Percentiles rank a stretch among this genome's conserved stretches.
Evolutionary conservation across 1,284 basidiomycete species (phyloP).

Genomic region (Somion occarium): DNA sequence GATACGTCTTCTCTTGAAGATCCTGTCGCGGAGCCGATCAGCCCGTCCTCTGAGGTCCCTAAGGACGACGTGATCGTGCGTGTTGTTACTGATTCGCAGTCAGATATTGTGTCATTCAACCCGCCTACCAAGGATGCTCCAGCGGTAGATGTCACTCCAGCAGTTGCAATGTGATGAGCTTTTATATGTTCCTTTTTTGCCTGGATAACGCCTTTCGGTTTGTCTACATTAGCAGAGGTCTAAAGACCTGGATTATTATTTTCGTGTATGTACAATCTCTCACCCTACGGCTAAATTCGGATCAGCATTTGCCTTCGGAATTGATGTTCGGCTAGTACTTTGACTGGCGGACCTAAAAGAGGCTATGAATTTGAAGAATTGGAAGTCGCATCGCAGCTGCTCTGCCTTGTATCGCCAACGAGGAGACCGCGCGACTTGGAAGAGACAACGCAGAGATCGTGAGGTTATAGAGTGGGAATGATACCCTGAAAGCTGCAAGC

Average conservation of each 20-base stretch:
- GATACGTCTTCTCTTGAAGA: constrained; percentile 34
- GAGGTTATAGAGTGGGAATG: background rate
- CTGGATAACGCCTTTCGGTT: too few species aligned
- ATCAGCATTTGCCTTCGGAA: background rate
- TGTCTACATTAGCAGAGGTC: too few species aligned
- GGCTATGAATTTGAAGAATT: background rate
- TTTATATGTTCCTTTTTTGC: background rate
- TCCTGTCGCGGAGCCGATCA: constrained; percentile 29
- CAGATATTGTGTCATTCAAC: constrained; percentile 5
- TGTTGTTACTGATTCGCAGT: constrained; percentile 7
- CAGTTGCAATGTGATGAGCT: background rate
- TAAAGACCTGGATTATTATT: too few species aligned
- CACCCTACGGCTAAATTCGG: background rate
- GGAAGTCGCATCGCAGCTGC: background rate
- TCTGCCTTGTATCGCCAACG: background rate
- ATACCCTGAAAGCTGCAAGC: background rate
- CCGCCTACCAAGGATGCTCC: background rate
- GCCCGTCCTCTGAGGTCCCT: constrained; percentile 27
- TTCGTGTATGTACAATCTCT: background rate
- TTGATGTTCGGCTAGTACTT: background rate
- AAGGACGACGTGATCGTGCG: constrained; percentile 17
- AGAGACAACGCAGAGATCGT: background rate
- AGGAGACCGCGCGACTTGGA: background rate
- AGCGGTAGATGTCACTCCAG: too few species aligned
- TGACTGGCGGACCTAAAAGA: background rate